Base-by-base conservation (phyloP, 768 basidiomycete genomes). In the Suillus paluster region DNA sequence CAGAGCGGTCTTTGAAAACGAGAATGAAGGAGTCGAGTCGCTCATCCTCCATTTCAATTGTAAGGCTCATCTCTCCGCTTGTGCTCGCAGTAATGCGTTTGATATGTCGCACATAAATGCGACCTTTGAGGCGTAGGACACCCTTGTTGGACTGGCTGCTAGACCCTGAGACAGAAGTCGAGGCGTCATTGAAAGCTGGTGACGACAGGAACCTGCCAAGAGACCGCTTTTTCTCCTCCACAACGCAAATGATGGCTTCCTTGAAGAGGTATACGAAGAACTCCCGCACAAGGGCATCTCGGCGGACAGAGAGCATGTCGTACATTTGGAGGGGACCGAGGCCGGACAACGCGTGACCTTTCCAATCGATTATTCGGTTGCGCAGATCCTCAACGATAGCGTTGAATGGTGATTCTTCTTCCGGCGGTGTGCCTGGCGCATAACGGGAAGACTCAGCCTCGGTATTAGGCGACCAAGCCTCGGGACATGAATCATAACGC, bases 31-130 rank as follows among this genome's bases (percentile, higher is more conserved):
- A 92, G 64, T 97, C 96, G 59, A 97, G 80, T 39, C 83, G 81
- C 70, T 97, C 94, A 72, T 99, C 97, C 78, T 95, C 94, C 95
- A 99, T 98, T 68, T 94, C 91, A 70, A 99, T 97, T 5, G 97
- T 97, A 64, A 99, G 82, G 71, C 94, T 96, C 79, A 97, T 83
- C 74, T 97, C 96, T 38, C 89, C 89, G 10, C 86, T 81, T 3
- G 89, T 90, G 38, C 88, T 88, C 62, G 95, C 91, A 33, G 88
- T 88, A 58, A 99, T 91, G 58, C 90, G 88, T 67, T 90, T 90
- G 76, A 99, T 95, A 76, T 99, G 97, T 27, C 92, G 86, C 41
- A 99, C 90, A 76, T 96, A 99, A 66, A 99, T 97, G 53, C 96
- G 83, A 0, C 97, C 97, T 71, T 97, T 98, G 44, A 99, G 85